Percentiles rank a stretch among this genome's conserved stretches.
Conservation (phyloP, 2,329 filamentous ascomycete species). For the Aspergillus glaucus region DNA sequence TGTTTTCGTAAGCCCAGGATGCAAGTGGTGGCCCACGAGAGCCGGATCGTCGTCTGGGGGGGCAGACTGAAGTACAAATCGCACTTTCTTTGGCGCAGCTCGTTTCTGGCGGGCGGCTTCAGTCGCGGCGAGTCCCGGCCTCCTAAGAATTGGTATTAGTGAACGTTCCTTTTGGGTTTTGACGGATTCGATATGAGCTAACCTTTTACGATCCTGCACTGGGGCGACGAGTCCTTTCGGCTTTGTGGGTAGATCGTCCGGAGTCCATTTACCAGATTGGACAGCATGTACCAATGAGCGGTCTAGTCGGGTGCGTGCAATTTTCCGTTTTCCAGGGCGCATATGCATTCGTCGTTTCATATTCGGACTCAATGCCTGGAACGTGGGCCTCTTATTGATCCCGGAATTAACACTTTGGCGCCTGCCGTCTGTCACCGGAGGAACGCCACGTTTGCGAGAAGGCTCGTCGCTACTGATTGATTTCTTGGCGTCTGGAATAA, state of each 20-base stretch:
- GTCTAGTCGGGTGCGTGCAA: background rate
- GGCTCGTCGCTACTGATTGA: background rate
- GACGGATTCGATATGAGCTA: background rate
- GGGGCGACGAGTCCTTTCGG: background rate
- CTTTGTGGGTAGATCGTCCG: background rate
- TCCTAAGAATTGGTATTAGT: background rate
- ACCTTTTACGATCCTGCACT: background rate
- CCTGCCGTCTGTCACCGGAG: background rate
- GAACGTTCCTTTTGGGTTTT: background rate
- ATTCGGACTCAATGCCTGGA: constrained; percentile 4
- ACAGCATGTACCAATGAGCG: background rate
- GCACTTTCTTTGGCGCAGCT: background rate
- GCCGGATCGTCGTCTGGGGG: background rate
- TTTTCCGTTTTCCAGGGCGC: background rate
- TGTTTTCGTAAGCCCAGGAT: background rate
- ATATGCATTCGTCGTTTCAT: constrained; percentile 4
- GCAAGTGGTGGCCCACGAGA: background rate
- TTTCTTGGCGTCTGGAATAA: background rate
- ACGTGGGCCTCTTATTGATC: background rate
- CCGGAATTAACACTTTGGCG: background rate
- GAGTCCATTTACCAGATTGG: background rate
- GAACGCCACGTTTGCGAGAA: background rate
- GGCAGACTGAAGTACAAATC: background rate
- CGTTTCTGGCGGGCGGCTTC: background rate
- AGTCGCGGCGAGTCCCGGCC: background rate